Conservation (phyloP, 768 basidiomycete genomes). For the Lyophyllum shimeji region DNA sequence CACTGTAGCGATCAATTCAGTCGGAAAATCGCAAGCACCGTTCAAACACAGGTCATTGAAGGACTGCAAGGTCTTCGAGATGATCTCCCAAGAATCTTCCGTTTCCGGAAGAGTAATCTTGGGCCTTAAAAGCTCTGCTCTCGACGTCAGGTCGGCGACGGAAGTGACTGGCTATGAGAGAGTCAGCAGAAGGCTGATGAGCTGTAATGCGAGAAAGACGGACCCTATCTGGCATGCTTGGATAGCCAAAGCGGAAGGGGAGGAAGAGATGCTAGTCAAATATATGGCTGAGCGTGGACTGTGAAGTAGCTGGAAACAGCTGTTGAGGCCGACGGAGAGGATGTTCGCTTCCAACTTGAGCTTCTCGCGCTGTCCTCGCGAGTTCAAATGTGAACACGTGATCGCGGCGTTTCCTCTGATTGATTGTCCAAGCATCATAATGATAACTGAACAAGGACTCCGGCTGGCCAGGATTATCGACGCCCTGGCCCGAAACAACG, state of each 20-base stretch:
- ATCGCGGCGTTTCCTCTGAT: slow-evolving; percentile 7
- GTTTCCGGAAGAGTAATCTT: slow-evolving; percentile 16
- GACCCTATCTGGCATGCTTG: slow-evolving; percentile 6
- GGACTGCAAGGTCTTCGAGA: slow-evolving; percentile 9
- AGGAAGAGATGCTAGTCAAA: not conserved
- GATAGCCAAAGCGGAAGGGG: not conserved
- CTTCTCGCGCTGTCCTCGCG: too few species aligned
- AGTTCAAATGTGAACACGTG: slow-evolving; percentile 7
- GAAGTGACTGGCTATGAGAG: slow-evolving; percentile 8
- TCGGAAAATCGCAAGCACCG: slow-evolving; percentile 18
- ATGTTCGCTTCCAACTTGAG: too few species aligned
- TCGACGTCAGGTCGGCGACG: slow-evolving; percentile 9
- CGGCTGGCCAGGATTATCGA: not conserved
- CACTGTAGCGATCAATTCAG: slow-evolving; percentile 14
- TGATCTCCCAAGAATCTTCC: slow-evolving; percentile 20
- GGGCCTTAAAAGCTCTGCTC: slow-evolving; percentile 8
- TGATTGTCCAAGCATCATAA: too few species aligned
- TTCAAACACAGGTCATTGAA: slow-evolving; percentile 12
- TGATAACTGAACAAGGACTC: too few species aligned
- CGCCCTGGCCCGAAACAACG: not conserved
- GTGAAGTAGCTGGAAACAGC: not conserved
- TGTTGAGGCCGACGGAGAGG: not conserved
- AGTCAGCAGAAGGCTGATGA: not conserved
- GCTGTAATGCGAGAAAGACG: not conserved
- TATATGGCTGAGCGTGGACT: too few species aligned